A percentile compares a stretch with the other conserved stretches of the same genome.
Evolutionary conservation across 2,329 filamentous ascomycete species (phyloP).

Genomic region (Epichloe coenophiala): DNA sequence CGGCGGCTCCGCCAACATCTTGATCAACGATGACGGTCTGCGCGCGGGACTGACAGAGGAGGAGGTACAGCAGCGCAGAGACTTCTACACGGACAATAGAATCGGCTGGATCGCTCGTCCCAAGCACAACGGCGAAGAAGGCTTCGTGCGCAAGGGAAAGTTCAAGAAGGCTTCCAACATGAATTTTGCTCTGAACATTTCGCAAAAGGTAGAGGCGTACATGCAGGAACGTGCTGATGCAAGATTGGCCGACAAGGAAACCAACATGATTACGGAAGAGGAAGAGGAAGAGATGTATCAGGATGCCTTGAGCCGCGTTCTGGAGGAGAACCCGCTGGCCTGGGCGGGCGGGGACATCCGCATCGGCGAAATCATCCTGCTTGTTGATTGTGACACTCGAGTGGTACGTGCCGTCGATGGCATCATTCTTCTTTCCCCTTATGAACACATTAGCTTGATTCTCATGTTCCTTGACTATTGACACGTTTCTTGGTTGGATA

Average conservation of each 20-base stretch:
- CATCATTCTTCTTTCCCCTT: not conserved
- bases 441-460: not conserved
- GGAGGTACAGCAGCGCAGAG: conserved; percentile 25
- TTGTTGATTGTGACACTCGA: conserved; percentile 57
- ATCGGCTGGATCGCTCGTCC: conserved; percentile 35
- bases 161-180: conserved; percentile 68
- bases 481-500: not conserved
- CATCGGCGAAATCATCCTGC: conserved; percentile 49
- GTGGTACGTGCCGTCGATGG: conserved; percentile 22
- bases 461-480: not conserved
- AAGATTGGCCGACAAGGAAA: conserved; percentile 7
- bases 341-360: conserved; percentile 49
- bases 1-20: conserved; percentile 35
- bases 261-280: conserved; percentile 12
- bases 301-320: conserved; percentile 31
- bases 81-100: conserved; percentile 36
- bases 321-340: conserved; percentile 30
- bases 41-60: conserved; percentile 32
- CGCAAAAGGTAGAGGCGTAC: conserved; percentile 47
- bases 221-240: conserved; percentile 24
- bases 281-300: conserved; percentile 35
- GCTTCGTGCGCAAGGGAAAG: conserved; percentile 44
- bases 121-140: conserved; percentile 30
- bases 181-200: conserved; percentile 55
- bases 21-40: conserved; percentile 51